Evolutionary conservation across 441 rosid genomes (phyloP), one percentile per base, ranked within the genome.

Genomic region (Biscutella laevigata): DNA sequence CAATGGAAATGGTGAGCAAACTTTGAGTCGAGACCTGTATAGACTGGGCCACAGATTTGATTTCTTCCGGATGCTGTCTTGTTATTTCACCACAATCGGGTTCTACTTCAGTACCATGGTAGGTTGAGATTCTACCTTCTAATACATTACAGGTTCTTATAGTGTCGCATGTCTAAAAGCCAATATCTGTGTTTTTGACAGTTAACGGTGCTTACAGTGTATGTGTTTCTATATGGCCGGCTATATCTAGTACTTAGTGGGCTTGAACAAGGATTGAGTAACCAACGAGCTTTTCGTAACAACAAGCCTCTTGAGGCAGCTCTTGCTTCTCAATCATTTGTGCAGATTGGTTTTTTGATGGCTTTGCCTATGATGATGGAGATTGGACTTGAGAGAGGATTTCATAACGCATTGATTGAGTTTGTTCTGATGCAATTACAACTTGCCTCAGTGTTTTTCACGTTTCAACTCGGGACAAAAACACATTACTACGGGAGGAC

Each of bases 281-380:
- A 72, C 40, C 81, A 80, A 51, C 80, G 74, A 16, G 97, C 76
- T 56, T 70, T 94, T 70, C 77, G 96, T 70, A 86, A 89, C 76
- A 94, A 94, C 56, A 79, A 82, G 59, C 84, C 99, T 61, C 84
- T 94, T 59, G 95, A 94, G 70, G 84, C 87, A 66, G 97, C 99
- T 71, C 99, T 94, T 61, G 99, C 96, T 42, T 94, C 99, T 42
- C 99, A 87, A 48, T 83, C 99, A 9, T 80, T 94, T 73, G 97
- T 94, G 44, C 99, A 94, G 75, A 85, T 94, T 63, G 99, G 97
- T 47, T 68, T 83, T 73, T 67, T 94, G 54, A 89, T 87, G 97
- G 97, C 97, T 30, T 75, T 94, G 53, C 99, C 97, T 60, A 94
- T 94, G 99, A 72, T 94, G 67, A 90, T 94, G 99, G 99, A 94